Percentiles rank a stretch among this genome's conserved stretches.
These are phyloP conservation scores for Bolboschoenoplectus hybrid DNA, from an alignment of 202 grass and related monocot species.

Conservation along the genomic window DNA sequence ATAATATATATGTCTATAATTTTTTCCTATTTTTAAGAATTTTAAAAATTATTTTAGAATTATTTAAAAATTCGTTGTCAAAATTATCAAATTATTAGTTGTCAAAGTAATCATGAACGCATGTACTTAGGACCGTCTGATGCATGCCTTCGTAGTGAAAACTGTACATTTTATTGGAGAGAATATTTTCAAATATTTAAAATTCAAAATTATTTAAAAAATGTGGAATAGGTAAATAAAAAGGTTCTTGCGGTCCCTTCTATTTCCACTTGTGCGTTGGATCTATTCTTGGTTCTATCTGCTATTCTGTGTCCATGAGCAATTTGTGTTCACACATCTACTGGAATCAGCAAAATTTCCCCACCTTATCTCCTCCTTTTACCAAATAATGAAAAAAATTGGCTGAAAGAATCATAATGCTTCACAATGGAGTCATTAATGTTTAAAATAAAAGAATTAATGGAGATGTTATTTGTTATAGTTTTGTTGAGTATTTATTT, in stretches of 20 bases:
- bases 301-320: not conserved
- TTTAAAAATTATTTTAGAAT: too few relatives aligned
- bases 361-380: not conserved
- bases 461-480: not conserved
- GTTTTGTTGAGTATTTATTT: not conserved
- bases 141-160: not conserved
- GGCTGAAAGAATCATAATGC: not conserved
- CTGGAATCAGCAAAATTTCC: not conserved
- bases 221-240: not conserved
- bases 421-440: not conserved
- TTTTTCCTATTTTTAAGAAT: too few relatives aligned
- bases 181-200: not conserved
- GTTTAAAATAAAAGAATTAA: not conserved
- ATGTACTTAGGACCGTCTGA: not conserved
- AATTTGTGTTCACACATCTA: too few relatives aligned
- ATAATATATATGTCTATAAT: too few relatives aligned
- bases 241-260: not conserved
- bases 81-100: too few relatives aligned
- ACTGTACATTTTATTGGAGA: not conserved
- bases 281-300: conserved; percentile 19
- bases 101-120: not conserved
- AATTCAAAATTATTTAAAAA: not conserved
- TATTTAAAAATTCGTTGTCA: too few relatives aligned
- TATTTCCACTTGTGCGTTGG: not conserved
- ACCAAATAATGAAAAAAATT: not conserved